phyloP scores from a whole-genome alignment of 1,139 yeast genomes.

The Geotrichum fermentans region DNA sequence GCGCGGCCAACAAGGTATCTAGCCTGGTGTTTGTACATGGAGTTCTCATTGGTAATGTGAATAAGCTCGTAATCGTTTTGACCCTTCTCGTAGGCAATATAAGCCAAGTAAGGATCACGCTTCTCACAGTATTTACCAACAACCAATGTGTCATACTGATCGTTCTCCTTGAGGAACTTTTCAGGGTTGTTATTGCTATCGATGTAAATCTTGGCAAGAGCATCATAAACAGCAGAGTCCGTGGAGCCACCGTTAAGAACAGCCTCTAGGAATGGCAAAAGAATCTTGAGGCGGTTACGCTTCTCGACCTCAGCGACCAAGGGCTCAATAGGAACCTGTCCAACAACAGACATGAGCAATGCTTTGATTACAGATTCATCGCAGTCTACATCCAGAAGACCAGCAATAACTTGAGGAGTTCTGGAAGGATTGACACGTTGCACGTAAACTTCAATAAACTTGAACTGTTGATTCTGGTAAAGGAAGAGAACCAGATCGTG shows the following conservation, averaged over 20 bases:
- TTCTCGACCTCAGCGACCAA: constrained; percentile 92
- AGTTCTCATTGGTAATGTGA: constrained; percentile 88
- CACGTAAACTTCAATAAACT: constrained; percentile 94
- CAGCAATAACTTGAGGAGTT: constrained; percentile 96
- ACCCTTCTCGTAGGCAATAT: constrained; percentile 95
- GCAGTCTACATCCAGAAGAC: constrained; percentile 92
- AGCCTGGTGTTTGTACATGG: constrained; percentile 99
- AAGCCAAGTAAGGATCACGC: constrained; percentile 97
- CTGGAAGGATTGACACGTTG: constrained; percentile 94
- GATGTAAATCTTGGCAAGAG: constrained; percentile 96
- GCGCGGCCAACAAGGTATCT: constrained; percentile 85
- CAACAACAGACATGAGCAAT: constrained; percentile 80
- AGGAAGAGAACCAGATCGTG: constrained; percentile 90
- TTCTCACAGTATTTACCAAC: constrained; percentile 98
- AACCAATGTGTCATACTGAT: constrained; percentile 80
- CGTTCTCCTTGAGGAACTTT: constrained; percentile 87
- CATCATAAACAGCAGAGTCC: constrained; percentile 88
- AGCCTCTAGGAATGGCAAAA: constrained; percentile 89
- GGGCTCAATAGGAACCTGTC: constrained; percentile 88
- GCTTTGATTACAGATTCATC: constrained; percentile 84
- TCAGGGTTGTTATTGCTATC: constrained; percentile 97
- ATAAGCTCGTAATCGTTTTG: constrained; percentile 84
- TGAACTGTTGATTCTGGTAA: constrained; percentile 92
- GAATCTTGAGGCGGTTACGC: constrained; percentile 85
- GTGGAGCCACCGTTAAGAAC: constrained; percentile 82